These are phyloP conservation scores for Cyamopsis tetragonoloba DNA, from an alignment of 306 rosid species.

Conservation along the genomic window DNA sequence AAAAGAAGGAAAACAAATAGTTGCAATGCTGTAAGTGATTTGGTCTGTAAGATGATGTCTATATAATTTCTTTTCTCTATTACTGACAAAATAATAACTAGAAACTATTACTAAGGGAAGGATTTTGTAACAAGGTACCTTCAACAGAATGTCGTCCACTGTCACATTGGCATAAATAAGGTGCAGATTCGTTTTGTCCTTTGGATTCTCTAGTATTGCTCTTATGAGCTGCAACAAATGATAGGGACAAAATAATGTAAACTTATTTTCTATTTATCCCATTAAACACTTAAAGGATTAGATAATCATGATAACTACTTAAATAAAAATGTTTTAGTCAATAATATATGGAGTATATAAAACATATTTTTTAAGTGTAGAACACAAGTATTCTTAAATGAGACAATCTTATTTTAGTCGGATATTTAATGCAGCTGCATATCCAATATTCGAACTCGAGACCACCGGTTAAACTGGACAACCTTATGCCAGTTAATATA, in stretches of 20 bases:
- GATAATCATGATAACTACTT: background rate
- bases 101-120: background rate
- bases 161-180: slow-evolving; percentile 69
- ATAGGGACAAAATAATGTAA: background rate
- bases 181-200: slow-evolving; percentile 53
- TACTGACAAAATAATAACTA: background rate
- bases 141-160: slow-evolving; percentile 55
- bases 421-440: no score
- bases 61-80: background rate
- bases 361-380: no score
- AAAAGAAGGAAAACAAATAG: no score
- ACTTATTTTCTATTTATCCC: background rate
- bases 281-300: background rate
- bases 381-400: no score
- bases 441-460: no score
- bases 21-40: no score
- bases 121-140: slow-evolving; percentile 25
- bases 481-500: no score
- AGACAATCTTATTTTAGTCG: no score
- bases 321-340: background rate
- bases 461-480: no score
- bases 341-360: no score
- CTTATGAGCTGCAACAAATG: slow-evolving; percentile 44
- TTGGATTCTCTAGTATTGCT: slow-evolving; percentile 68
- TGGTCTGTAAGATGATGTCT: no score